These are phyloP conservation scores for Cladophialophora carrionii DNA, from an alignment of 2,329 filamentous ascomycete genomes.

Conservation along the genomic window DNA sequence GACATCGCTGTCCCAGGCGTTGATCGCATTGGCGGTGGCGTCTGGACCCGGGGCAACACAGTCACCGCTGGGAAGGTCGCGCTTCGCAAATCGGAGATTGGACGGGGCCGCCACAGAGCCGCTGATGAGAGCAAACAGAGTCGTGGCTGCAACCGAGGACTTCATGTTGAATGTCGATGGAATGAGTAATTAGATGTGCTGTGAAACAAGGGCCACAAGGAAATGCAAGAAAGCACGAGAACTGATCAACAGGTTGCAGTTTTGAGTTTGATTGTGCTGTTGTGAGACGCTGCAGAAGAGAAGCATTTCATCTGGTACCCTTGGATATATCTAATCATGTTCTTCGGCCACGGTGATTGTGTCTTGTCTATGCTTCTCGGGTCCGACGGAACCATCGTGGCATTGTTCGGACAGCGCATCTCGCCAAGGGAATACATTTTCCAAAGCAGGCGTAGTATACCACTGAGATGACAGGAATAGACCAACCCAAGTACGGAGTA, in stretches of 20 bases:
- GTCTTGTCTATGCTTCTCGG: background rate
- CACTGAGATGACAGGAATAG: background rate
- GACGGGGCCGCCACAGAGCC: conserved; percentile 19
- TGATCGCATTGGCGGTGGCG: conserved; percentile 22
- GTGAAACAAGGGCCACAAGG: background rate
- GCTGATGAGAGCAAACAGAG: conserved; percentile 21
- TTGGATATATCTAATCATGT: background rate
- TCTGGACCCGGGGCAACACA: conserved; percentile 19
- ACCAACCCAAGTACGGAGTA: background rate
- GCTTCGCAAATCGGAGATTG: conserved; percentile 25
- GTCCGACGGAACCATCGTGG: background rate
- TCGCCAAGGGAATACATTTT: background rate
- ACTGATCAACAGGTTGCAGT: background rate
- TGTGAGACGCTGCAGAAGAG: background rate
- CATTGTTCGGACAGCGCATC: background rate
- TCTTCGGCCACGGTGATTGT: background rate
- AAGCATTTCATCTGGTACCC: background rate
- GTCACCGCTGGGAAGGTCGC: conserved; percentile 16
- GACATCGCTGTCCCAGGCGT: conserved; percentile 27
- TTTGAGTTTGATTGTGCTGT: background rate
- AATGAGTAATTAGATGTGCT: background rate
- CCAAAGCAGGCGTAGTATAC: background rate
- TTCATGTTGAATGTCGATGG: conserved; percentile 14
- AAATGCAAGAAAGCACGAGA: background rate
- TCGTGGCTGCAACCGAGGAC: conserved; percentile 21